Percentiles rank a stretch among this genome's conserved stretches.
These are phyloP conservation scores for Psilocybe cyanescens DNA, from an alignment of 768 basidiomycete species.

Conservation along the genomic window DNA sequence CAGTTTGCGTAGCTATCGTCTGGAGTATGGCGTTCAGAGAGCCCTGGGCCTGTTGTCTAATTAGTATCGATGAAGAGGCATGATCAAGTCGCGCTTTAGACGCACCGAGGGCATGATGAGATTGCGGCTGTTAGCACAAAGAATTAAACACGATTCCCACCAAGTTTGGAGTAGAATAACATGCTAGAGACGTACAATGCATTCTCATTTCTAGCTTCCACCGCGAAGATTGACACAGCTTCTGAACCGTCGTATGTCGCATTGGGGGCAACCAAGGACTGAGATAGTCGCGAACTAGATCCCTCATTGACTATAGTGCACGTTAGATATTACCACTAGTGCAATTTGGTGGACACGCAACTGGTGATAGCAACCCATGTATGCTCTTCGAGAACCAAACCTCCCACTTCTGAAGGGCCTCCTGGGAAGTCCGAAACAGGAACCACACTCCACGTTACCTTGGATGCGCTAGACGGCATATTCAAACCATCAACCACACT, in stretches of 20 bases:
- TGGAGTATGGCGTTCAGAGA: constrained; percentile 38
- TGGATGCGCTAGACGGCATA: constrained; percentile 26
- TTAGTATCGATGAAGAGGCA: not conserved
- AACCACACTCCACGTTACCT: constrained; percentile 50
- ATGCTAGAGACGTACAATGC: constrained; percentile 48
- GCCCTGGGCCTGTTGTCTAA: constrained; percentile 32
- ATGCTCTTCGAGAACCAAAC: constrained; percentile 50
- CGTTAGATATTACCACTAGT: not conserved
- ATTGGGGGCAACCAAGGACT: constrained; percentile 42
- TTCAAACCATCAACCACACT: constrained; percentile 43
- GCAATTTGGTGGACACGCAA: constrained; percentile 30
- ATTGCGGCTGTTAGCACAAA: constrained; percentile 28
- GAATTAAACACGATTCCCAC: not conserved
- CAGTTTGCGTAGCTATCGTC: constrained; percentile 35
- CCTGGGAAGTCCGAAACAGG: constrained; percentile 47
- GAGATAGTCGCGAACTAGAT: constrained; percentile 38
- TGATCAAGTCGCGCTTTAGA: not conserved
- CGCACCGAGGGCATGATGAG: constrained; percentile 36
- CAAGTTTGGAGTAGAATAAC: not conserved
- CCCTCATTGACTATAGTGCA: constrained; percentile 41
- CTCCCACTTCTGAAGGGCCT: constrained; percentile 45
- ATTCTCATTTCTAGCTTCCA: constrained; percentile 60
- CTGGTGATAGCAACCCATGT: constrained; percentile 60
- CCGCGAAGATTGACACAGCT: constrained; percentile 52
- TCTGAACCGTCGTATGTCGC: constrained; percentile 48